These are phyloP conservation scores for Pseudocercospora musae DNA, from an alignment of 2,329 filamentous ascomycete species.

Conservation along the genomic window DNA sequence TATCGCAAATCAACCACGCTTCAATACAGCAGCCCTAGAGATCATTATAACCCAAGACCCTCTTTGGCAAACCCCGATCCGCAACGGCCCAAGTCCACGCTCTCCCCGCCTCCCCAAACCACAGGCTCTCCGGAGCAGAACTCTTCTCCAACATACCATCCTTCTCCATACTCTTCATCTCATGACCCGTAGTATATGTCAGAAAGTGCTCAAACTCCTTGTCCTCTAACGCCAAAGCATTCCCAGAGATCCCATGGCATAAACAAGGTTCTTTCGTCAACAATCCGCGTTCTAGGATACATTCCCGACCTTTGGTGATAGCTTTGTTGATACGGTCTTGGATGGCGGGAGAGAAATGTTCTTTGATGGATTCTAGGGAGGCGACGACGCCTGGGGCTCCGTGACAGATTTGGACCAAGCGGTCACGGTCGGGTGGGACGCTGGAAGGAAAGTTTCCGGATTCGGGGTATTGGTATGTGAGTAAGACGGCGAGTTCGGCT, in stretches of 20 bases:
- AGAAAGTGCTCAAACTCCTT: conserved; percentile 56
- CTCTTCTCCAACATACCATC: conserved; percentile 52
- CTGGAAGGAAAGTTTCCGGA: conserved; percentile 64
- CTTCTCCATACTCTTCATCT: conserved; percentile 53
- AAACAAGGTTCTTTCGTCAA: conserved; percentile 63
- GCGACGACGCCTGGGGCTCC: conserved; percentile 62
- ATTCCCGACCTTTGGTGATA: conserved; percentile 51
- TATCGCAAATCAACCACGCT: too few relatives aligned
- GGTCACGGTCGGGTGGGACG: conserved; percentile 47
- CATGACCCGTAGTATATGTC: conserved; percentile 55
- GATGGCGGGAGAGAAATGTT: conserved; percentile 53
- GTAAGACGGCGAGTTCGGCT: conserved; percentile 51
- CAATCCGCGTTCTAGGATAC: conserved; percentile 57
- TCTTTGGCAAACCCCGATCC: conserved; percentile 46
- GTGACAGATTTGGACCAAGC: conserved; percentile 64
- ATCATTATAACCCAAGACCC: conserved; percentile 51
- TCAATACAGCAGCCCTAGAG: conserved; percentile 31
- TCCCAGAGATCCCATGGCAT: conserved; percentile 63
- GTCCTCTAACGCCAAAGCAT: conserved; percentile 56
- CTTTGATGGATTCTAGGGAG: conserved; percentile 55
- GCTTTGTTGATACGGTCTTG: conserved; percentile 53
- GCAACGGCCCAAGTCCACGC: conserved; percentile 46
- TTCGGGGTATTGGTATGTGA: conserved; percentile 55
- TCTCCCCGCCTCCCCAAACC: conserved; percentile 43
- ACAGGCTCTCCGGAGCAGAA: conserved; percentile 49